Evolutionary conservation across 345 rosid genomes (phyloP).

Genomic region (Corymbia maculata): DNA sequence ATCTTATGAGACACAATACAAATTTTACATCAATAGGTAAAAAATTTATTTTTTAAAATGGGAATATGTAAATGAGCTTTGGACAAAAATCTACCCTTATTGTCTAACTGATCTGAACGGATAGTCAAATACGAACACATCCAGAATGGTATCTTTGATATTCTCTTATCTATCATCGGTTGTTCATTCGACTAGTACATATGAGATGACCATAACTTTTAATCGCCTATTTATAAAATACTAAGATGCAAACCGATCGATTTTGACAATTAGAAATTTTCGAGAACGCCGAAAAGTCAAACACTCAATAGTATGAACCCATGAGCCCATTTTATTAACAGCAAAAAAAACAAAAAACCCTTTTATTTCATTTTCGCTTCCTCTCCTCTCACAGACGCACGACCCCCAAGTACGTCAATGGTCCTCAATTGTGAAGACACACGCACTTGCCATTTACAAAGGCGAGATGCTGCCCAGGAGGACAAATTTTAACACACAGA

Average conservation of each 20-base stretch:
- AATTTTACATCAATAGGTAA: too few relatives aligned
- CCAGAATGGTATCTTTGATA: background rate
- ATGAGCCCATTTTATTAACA: background rate
- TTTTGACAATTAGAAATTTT: background rate
- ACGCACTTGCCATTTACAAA: background rate
- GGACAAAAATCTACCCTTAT: background rate
- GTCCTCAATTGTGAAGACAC: background rate
- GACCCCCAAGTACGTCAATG: background rate
- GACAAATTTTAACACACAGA: rapidly evolving
- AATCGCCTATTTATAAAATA: background rate
- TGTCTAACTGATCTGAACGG: background rate
- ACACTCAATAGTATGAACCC: background rate
- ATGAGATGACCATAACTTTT: too few relatives aligned
- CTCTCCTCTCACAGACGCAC: background rate
- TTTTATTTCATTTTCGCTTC: background rate
- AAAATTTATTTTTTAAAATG: too few relatives aligned
- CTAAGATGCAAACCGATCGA: background rate
- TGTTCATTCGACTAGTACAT: too few relatives aligned
- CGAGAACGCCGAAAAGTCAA: background rate
- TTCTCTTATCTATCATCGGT: too few relatives aligned
- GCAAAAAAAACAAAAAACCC: background rate
- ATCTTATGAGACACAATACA: too few relatives aligned
- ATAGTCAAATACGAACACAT: background rate
- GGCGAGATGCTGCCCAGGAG: background rate
- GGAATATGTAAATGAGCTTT: background rate